These are phyloP conservation scores for Trametes versicolor DNA, from an alignment of 1,284 basidiomycete genomes.

Conservation along the genomic window DNA sequence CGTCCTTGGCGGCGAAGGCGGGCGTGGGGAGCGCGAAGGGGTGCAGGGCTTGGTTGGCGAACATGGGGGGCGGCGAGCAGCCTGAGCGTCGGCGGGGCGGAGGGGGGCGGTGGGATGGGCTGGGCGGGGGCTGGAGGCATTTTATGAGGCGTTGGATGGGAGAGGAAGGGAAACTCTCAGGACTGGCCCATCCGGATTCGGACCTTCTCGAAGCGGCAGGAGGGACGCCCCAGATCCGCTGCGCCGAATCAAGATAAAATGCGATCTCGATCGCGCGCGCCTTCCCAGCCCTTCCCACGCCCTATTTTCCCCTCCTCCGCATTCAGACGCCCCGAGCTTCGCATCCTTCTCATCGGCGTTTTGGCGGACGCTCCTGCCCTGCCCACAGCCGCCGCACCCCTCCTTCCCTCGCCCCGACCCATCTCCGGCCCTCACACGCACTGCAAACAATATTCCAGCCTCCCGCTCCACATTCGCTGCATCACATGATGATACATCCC, in stretches of 20 bases:
- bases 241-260: slow-evolving; percentile 38
- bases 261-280: slow-evolving; percentile 38
- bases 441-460: neutral
- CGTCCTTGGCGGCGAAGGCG: slow-evolving; percentile 46
- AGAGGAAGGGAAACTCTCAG: slow-evolving; percentile 37
- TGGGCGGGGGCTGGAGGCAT: slow-evolving; percentile 31
- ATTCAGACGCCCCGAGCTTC: slow-evolving; percentile 31
- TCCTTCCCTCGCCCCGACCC: slow-evolving; percentile 24
- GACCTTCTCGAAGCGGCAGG: slow-evolving; percentile 32
- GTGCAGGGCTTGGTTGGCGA: slow-evolving; percentile 39
- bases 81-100: slow-evolving; percentile 21
- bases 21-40: slow-evolving; percentile 44
- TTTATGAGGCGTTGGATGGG: slow-evolving; percentile 33
- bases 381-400: slow-evolving; percentile 34
- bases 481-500: slow-evolving; percentile 1
- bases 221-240: slow-evolving; percentile 34
- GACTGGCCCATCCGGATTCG: slow-evolving; percentile 24
- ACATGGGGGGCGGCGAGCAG: slow-evolving; percentile 28
- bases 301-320: slow-evolving; percentile 25
- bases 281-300: slow-evolving; percentile 22
- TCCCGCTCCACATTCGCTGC: neutral
- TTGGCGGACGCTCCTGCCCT: slow-evolving; percentile 32
- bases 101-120: slow-evolving; percentile 25
- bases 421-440: slow-evolving; percentile 5
- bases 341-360: slow-evolving; percentile 36